Percentiles rank a stretch among this genome's conserved stretches.
phyloP scores from a whole-genome alignment of 768 basidiomycete genomes.

The Lyophyllum decastes region DNA sequence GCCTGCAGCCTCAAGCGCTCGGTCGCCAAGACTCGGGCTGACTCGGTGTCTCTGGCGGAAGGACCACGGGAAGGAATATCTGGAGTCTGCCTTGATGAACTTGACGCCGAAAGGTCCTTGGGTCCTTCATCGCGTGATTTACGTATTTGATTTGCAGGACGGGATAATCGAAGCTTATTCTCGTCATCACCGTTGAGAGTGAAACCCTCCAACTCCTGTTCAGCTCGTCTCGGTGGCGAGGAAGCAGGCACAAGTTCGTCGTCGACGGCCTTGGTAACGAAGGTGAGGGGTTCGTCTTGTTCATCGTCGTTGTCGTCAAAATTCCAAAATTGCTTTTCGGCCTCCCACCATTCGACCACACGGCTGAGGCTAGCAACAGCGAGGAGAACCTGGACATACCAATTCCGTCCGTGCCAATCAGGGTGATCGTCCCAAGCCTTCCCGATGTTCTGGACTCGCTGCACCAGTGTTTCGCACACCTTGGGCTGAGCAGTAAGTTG shows the following conservation, averaged over 20 bases:
- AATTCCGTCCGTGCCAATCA: slow-evolving; percentile 96
- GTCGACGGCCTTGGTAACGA: slow-evolving; percentile 88
- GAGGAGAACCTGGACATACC: slow-evolving; percentile 96
- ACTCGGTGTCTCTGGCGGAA: slow-evolving; percentile 66
- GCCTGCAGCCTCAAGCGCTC: slow-evolving; percentile 89
- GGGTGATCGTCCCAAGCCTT: slow-evolving; percentile 97
- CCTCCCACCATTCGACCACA: slow-evolving; percentile 99
- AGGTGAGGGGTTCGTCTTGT: slow-evolving; percentile 87
- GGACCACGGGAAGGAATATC: slow-evolving; percentile 34
- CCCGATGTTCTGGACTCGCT: slow-evolving; percentile 88
- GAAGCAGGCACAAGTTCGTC: slow-evolving; percentile 50
- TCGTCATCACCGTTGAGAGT: slow-evolving; percentile 57
- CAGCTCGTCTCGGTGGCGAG: slow-evolving; percentile 37
- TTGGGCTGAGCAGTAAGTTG: slow-evolving; percentile 87
- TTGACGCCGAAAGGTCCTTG: slow-evolving; percentile 45
- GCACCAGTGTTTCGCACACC: slow-evolving; percentile 82
- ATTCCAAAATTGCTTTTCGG: slow-evolving; percentile 99
- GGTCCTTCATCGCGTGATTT: slow-evolving; percentile 60
- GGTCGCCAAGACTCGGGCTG: slow-evolving; percentile 82
- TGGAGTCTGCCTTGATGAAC: slow-evolving; percentile 29
- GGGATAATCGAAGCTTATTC: slow-evolving; percentile 46
- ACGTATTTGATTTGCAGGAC: slow-evolving; percentile 51
- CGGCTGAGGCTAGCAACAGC: slow-evolving; percentile 95
- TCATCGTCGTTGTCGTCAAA: slow-evolving; percentile 92
- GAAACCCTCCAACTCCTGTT: slow-evolving; percentile 45